Evolutionary conservation across 768 basidiomycete species (phyloP), one percentile per base, ranked within the genome.

Genomic region (Pleurotus giganteus): DNA sequence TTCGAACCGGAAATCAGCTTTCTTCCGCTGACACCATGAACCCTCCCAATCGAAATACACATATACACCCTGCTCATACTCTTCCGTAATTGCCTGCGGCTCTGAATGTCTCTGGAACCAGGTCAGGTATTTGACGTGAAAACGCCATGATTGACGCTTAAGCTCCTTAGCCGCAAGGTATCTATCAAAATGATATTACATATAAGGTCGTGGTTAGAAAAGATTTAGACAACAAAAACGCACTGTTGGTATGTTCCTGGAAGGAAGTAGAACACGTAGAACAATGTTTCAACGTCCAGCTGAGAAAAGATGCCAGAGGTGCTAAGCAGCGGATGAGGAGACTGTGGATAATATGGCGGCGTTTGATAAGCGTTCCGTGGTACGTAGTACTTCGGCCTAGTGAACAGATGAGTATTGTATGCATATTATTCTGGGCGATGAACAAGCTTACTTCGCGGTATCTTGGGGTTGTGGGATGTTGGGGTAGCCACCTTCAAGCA

Each of bases 11-110:
- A 98, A 99, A 70, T 98, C 95, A 66, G 89, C 87, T 80, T 99
- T 99, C 77, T 94, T 93, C 67, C 96, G 82, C 69, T 96, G 94
- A 69, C 94, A 97, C 97, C 96, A 99, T 59, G 91, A 92, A 47
- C 93, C 93, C 70, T 98, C 95, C 95, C 95, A 98, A 72, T 98
- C 96, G 70, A 98, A 98, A 79, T 99, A 99, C 29, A 97, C 91
- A 71, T 99, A 99, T 12, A 97, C 94, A 12, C 97, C 97, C 74
- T 98, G 95, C 72, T 99, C 97, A 69, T 98, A 99, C 69, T 98
- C 96, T 63, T 98, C 96, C 50, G 97, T 99, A 68, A 99, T 98
- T 1, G 94, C 94, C 65, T 96, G 93, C 7, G 97, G 97, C 65
- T 98, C 95, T 21, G 93, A 94, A 65, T 97, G 93, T 32, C 97